Evolutionary conservation across 2,329 filamentous ascomycete species (phyloP), one percentile per base, ranked within the genome.

Genomic region (Neopestalotiopsis rosae): DNA sequence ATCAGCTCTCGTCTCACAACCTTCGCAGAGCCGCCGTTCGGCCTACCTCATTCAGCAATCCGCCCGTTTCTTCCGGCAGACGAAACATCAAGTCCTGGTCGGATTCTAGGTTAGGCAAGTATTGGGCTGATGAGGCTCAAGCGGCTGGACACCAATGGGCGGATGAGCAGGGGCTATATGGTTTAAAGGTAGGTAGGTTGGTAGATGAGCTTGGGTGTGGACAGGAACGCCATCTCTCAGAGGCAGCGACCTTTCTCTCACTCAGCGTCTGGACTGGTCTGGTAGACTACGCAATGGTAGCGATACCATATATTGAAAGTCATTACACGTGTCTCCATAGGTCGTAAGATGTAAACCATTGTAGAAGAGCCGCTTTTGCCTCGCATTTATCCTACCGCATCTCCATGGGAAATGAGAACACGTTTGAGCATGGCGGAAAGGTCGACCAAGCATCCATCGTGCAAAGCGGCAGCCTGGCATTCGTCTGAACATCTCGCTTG

Each of bases 101-200:
- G n/a, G 1, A 24, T 24, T 52, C 45, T 24, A n/a, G 17, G n/a
- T n/a, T 52, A 52, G 45, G 45, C 45, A 52, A 52, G 45, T 24
- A 52, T 52, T n/a, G 45, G 45, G 45, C 45, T 52, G 14, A 52
- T 52, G 45, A 52, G 45, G 45, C 45, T 52, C 45, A 52, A n/a
- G 45, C 17, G n/a, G 45, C 45, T 52, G 34, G 34, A 38, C 2
- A 38, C 0, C 34, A 38, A 38, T 38, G 45, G n/a, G n/a, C 1
- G n/a, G 45, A 17, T 52, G 6, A 1, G 45, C 4, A 52, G n/a
- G 45, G 6, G 3, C 45, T 28, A 3, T 28, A 28, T 28, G 24
- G 24, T 28, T 28, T 28, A 28, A 28, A 28, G 24, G 24, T 28
- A 3, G 24, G 24, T 28, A 28, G 34, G 34, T 38, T 10, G 9